Evolutionary conservation across 345 rosid species (phyloP).

Genomic region (Cardamine chenopodiifolia): DNA sequence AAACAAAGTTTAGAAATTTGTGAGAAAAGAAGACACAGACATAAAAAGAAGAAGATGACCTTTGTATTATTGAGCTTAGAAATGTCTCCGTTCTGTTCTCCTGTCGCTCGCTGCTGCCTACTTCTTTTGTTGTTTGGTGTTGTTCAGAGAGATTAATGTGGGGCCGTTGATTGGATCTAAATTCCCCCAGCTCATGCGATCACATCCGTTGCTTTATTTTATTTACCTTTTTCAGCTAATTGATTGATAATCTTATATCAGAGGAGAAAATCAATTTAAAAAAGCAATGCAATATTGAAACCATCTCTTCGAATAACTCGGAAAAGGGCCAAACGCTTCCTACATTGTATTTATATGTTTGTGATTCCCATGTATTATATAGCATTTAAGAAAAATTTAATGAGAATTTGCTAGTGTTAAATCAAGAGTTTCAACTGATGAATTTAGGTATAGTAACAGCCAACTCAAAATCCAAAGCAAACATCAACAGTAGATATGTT

Average conservation of each 20-base stretch:
- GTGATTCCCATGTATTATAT: constrained; percentile 1
- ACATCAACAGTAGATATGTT: neutral
- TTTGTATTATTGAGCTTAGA: constrained; percentile 20
- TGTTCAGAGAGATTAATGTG: constrained; percentile 41
- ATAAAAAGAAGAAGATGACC: neutral
- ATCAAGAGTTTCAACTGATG: neutral
- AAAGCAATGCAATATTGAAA: neutral
- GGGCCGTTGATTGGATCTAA: constrained; percentile 63
- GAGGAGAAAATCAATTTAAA: neutral
- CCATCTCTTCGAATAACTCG: constrained; percentile 15
- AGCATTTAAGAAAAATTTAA: neutral
- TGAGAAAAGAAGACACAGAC: neutral
- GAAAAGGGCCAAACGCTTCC: constrained; percentile 1
- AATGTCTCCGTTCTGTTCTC: constrained; percentile 46
- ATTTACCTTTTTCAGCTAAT: neutral
- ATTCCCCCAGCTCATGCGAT: constrained; percentile 49
- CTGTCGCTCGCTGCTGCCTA: constrained; percentile 33
- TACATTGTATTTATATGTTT: neutral
- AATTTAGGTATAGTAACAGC: neutral
- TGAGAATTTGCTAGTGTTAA: neutral
- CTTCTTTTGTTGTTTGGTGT: constrained; percentile 42
- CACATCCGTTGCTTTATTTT: constrained; percentile 64
- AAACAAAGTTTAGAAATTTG: neutral
- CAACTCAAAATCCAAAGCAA: neutral
- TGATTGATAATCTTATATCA: neutral